phyloP scores from a whole-genome alignment of 176 grass and related monocot genomes.

The Ananas comosus region DNA sequence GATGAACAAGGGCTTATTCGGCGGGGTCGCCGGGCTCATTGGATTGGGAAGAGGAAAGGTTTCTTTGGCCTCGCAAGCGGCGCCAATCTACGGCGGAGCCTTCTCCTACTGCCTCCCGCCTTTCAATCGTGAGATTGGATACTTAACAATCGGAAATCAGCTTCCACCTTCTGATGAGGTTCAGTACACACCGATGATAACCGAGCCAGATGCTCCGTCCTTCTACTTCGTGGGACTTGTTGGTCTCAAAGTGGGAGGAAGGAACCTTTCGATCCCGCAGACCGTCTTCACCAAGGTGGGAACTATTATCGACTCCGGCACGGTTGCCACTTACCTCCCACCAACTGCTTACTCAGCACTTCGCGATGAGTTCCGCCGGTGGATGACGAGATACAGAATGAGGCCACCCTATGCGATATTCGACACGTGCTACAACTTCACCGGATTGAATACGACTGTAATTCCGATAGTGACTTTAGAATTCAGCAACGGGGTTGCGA shows the following conservation, averaged over 20 bases:
- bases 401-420: not conserved
- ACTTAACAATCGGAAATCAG: conserved; percentile 17
- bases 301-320: conserved; percentile 36
- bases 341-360: conserved; percentile 21
- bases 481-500: conserved; percentile 11
- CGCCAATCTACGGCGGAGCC: not conserved
- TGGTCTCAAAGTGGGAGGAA: conserved; percentile 22
- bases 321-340: conserved; percentile 29
- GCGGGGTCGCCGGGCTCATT: conserved; percentile 24
- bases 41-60: conserved; percentile 20
- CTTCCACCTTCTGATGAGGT: not conserved
- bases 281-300: not conserved
- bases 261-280: not conserved
- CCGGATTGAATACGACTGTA: conserved; percentile 9
- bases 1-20: not conserved
- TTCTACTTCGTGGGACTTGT: conserved; percentile 32
- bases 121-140: conserved; percentile 19
- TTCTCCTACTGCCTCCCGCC: conserved; percentile 45
- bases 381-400: conserved; percentile 25
- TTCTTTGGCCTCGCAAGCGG: conserved; percentile 34
- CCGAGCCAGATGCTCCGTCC: not conserved
- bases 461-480: conserved; percentile 16
- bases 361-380: conserved; percentile 11
- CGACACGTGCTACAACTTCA: conserved; percentile 45
- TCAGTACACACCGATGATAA: conserved; percentile 17